A percentile compares a stretch with the other conserved stretches of the same genome.
Evolutionary conservation across 257 asterid genomes (phyloP).

Genomic region (Solanum ahanhuiri): DNA sequence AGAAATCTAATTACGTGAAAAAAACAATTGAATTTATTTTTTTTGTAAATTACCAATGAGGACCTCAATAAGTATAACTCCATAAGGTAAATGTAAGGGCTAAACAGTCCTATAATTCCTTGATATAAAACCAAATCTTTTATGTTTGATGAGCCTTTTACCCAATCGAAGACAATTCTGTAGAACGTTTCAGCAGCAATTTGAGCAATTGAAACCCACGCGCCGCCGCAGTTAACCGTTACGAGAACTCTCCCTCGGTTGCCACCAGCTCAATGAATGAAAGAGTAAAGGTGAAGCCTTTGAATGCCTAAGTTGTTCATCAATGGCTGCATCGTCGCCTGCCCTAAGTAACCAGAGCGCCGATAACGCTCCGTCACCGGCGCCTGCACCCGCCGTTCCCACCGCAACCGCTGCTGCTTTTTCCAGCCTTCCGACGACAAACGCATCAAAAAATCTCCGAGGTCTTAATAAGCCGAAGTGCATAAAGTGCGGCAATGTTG

Average conservation of each 20-base stretch:
- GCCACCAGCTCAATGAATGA: not conserved
- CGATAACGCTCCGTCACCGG: slow-evolving; percentile 11
- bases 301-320: not conserved
- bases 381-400: slow-evolving; percentile 1
- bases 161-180: not conserved
- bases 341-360: slow-evolving; percentile 19
- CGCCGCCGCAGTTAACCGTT: slow-evolving; percentile 4
- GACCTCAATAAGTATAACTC: not conserved
- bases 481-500: slow-evolving; percentile 94
- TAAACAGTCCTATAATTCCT: not conserved
- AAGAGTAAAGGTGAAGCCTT: not conserved
- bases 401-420: slow-evolving; percentile 10
- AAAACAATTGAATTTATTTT: not conserved
- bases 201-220: not conserved
- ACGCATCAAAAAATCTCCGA: slow-evolving; percentile 52
- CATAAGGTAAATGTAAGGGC: not conserved
- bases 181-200: not conserved
- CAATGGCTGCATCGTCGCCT: slow-evolving; percentile 28
- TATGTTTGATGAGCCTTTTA: not conserved
- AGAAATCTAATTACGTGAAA: not conserved
- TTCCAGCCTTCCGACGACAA: slow-evolving; percentile 20
- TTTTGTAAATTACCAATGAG: not conserved
- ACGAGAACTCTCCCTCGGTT: not conserved
- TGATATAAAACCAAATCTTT: not conserved
- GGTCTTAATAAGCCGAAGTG: slow-evolving; percentile 98